These are phyloP conservation scores for Leishmania amazonensis DNA, from an alignment of 208 protist species.

Conservation along the genomic window DNA sequence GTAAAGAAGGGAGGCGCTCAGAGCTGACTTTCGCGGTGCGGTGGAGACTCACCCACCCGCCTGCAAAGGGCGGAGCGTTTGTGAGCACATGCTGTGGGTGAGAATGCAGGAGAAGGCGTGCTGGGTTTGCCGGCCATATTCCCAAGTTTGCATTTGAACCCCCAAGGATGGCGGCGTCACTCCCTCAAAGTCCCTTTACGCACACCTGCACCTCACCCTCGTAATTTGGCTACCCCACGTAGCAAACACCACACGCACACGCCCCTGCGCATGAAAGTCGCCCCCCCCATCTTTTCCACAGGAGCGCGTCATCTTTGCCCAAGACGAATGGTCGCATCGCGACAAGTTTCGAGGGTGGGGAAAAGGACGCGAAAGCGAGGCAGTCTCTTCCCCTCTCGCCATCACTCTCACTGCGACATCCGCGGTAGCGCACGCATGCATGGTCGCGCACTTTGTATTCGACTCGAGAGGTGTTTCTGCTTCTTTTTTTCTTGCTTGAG, in stretches of 20 bases:
- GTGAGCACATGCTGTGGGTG: not conserved
- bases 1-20: not conserved
- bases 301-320: not conserved
- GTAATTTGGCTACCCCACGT: not conserved
- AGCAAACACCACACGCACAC: not conserved
- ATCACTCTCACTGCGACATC: not conserved
- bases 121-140: not conserved
- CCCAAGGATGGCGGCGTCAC: not conserved
- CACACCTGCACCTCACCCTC: not conserved
- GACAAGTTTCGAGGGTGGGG: not conserved
- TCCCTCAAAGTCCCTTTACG: too few species aligned
- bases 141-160: not conserved
- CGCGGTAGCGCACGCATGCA: not conserved
- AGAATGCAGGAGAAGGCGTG: not conserved
- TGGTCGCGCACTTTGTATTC: not conserved
- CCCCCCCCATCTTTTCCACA: not conserved
- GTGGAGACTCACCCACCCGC: not conserved
- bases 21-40: not conserved
- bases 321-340: not conserved
- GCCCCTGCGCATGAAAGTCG: not conserved
- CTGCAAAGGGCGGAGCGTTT: not conserved
- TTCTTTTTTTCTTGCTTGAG: not conserved
- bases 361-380: not conserved
- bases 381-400: not conserved
- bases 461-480: not conserved